phyloP scores from a whole-genome alignment of 768 basidiomycete species.

The Trichaptum fuscoviolaceum region DNA sequence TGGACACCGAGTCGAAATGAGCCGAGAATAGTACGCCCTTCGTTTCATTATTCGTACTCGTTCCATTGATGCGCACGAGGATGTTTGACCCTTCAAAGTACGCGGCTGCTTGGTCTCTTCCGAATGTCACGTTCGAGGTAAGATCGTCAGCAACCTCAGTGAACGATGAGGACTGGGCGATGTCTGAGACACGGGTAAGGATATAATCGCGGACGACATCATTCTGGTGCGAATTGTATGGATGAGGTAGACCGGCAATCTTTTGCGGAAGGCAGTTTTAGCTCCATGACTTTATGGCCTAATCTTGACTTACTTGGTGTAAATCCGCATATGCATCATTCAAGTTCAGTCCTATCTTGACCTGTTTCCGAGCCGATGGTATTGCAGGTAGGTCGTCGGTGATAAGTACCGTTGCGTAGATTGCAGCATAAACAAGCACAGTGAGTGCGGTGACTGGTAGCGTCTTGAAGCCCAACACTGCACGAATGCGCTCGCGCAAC shows the following conservation, averaged over 20 bases:
- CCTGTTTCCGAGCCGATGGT: slow-evolving; percentile 29
- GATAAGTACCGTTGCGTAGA: slow-evolving; percentile 42
- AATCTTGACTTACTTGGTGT: slow-evolving; percentile 37
- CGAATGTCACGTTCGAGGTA: slow-evolving; percentile 46
- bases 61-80: slow-evolving; percentile 58
- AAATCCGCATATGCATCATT: slow-evolving; percentile 55
- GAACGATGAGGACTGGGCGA: slow-evolving; percentile 36
- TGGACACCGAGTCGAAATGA: slow-evolving; percentile 79
- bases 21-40: slow-evolving; percentile 65
- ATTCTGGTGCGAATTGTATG: slow-evolving; percentile 75
- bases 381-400: slow-evolving; percentile 44
- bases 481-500: slow-evolving; percentile 19
- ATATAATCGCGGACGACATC: slow-evolving; percentile 60
- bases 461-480: slow-evolving; percentile 32
- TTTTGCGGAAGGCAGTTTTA: slow-evolving; percentile 18
- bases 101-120: slow-evolving; percentile 20
- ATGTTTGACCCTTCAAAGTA: slow-evolving; percentile 71
- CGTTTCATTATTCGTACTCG: slow-evolving; percentile 27
- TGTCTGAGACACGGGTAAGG: slow-evolving; percentile 43
- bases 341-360: slow-evolving; percentile 39
- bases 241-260: slow-evolving; percentile 69
- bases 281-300: background rate
- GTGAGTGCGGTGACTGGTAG: slow-evolving; percentile 42
- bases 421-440: slow-evolving; percentile 39
- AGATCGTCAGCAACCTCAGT: slow-evolving; percentile 50